phyloP scores from a whole-genome alignment of 2,329 filamentous ascomycete genomes.

The Phaeophleospora eucalypticola region DNA sequence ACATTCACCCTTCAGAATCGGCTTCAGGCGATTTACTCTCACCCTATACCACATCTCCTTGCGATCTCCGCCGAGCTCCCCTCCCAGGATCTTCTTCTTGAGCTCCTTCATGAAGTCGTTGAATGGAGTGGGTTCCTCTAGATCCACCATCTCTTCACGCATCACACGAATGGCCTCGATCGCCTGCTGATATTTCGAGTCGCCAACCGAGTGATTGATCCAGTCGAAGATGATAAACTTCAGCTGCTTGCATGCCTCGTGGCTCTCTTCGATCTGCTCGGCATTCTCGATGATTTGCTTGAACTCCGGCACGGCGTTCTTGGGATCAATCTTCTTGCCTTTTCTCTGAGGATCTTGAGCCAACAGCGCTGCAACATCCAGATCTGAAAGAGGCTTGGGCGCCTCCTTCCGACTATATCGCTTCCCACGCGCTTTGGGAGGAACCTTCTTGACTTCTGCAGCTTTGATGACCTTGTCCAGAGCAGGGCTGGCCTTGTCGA shows the following conservation, averaged over 20 bases:
- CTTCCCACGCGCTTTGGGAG: constrained; percentile 49
- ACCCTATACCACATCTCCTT: constrained; percentile 79
- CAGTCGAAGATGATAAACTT: constrained; percentile 63
- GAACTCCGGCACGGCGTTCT: constrained; percentile 87
- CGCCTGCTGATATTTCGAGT: constrained; percentile 68
- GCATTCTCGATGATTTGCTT: constrained; percentile 67
- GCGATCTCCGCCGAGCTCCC: constrained; percentile 70
- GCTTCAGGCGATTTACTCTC: constrained; percentile 61
- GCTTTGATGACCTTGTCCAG: constrained; percentile 62
- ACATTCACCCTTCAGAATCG: constrained; percentile 63
- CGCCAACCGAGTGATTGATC: constrained; percentile 69
- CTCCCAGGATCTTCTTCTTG: constrained; percentile 67
- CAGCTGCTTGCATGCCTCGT: constrained; percentile 71
- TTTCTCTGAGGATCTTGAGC: constrained; percentile 47
- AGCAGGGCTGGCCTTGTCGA: constrained; percentile 53
- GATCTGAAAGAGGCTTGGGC: constrained; percentile 80
- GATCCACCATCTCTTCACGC: constrained; percentile 68
- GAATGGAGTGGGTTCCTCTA: constrained; percentile 72
- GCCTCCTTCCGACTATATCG: constrained; percentile 55
- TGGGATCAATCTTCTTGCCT: constrained; percentile 53
- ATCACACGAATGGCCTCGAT: constrained; percentile 73
- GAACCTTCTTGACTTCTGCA: constrained; percentile 73
- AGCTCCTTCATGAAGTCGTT: constrained; percentile 68
- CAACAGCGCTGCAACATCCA: constrained; percentile 82
- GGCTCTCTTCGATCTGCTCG: constrained; percentile 57